Evolutionary conservation across 768 basidiomycete species (phyloP).

Genomic region (Termitomyces sp.): DNA sequence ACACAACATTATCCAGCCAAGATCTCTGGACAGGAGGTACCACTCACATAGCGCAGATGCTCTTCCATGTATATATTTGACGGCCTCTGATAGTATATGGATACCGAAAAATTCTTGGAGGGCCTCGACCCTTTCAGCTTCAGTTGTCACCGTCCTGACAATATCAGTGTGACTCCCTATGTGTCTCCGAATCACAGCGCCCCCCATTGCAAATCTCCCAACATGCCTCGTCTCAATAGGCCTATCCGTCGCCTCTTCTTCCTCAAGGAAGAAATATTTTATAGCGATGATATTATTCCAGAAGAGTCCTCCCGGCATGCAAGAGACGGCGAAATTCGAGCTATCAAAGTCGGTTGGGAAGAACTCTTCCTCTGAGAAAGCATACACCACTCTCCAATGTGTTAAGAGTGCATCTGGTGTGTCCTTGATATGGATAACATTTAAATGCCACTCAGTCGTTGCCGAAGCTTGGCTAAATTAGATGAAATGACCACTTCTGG

Average conservation of each 20-base stretch:
- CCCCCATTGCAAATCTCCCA: slow-evolving; percentile 11
- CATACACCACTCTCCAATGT: slow-evolving; percentile 10
- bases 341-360: slow-evolving; percentile 10
- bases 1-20: not conserved
- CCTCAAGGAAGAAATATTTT: slow-evolving; percentile 11
- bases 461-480: not conserved
- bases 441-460: slow-evolving; percentile 7
- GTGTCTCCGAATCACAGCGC: slow-evolving; percentile 9
- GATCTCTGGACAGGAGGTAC: not conserved
- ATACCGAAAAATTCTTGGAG: slow-evolving; percentile 14
- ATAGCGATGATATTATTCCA: slow-evolving; percentile 11
- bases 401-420: not conserved
- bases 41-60: slow-evolving; percentile 38
- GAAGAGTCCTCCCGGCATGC: slow-evolving; percentile 4
- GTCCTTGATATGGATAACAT: slow-evolving; percentile 11
- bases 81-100: slow-evolving; percentile 1
- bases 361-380: slow-evolving; percentile 11
- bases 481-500: not conserved
- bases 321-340: slow-evolving; percentile 10
- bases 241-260: not conserved
- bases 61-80: slow-evolving; percentile 11
- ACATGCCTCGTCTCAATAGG: slow-evolving; percentile 1
- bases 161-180: slow-evolving; percentile 6
- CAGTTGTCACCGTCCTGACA: slow-evolving; percentile 6
- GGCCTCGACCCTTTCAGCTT: slow-evolving; percentile 6